Conservation (phyloP, 805 yeast genomes). For the Ogataea zsoltii region DNA sequence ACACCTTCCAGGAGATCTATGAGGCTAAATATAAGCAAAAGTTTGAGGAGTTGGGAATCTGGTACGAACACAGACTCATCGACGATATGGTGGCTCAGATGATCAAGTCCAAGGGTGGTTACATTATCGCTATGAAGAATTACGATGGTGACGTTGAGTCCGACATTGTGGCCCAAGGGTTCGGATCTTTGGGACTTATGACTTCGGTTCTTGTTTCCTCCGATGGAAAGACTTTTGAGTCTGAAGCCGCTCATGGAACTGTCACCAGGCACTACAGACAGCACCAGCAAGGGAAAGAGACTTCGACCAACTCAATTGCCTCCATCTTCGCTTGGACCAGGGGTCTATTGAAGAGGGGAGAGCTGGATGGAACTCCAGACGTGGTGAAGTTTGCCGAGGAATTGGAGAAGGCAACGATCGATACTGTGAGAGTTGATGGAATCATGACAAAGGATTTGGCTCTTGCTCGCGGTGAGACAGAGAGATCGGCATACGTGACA, state of each 20-base stretch:
- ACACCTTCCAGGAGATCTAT: constrained; percentile 81
- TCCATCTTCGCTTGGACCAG: constrained; percentile 97
- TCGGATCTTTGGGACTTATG: constrained; percentile 96
- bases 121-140: constrained; percentile 93
- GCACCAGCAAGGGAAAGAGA: constrained; percentile 95
- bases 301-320: constrained; percentile 96
- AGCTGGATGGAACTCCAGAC: constrained; percentile 81
- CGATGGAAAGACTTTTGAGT: constrained; percentile 92
- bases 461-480: constrained; percentile 82
- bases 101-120: constrained; percentile 95
- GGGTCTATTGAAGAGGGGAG: constrained; percentile 91
- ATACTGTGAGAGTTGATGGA: constrained; percentile 79
- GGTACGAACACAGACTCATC: constrained; percentile 95
- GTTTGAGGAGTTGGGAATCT: constrained; percentile 80
- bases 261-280: constrained; percentile 97
- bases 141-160: constrained; percentile 98
- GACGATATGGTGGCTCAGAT: constrained; percentile 99
- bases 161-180: constrained; percentile 97
- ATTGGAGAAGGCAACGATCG: constrained; percentile 81
- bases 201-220: constrained; percentile 97
- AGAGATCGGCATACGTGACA: constrained; percentile 78
- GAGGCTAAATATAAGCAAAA: constrained; percentile 63
- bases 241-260: constrained; percentile 99
- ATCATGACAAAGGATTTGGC: constrained; percentile 97
- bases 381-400: constrained; percentile 77